Evolutionary conservation across 164 flowering plant genomes (phyloP), one percentile per base, ranked within the genome.

Genomic region (Platanus orientalis): DNA sequence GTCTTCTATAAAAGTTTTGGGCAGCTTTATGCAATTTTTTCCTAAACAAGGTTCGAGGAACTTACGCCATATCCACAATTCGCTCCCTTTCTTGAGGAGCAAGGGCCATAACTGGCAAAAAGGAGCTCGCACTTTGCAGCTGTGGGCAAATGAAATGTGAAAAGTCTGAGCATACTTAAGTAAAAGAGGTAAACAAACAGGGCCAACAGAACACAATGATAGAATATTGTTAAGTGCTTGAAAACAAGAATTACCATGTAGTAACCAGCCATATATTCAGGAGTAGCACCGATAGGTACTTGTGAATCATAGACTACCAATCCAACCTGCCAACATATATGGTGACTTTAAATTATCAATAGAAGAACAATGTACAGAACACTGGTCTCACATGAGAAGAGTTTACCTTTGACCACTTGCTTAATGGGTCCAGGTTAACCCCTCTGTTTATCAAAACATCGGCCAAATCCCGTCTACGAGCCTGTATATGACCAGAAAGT

Each of bases 91-190:
- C 99, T 65, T 91, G 93, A 59, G 99, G 99, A 63, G 99, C 97
- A 70, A 94, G 92, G 45, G 99, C 99, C 96, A 94, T 89, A n/a
- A 91, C 93, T n/a, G 99, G 97, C 76, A 91, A 73, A 75, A 94
- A 89, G 23, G 99, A 94, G 74, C 90, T 89, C 26, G 97, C 93
- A 79, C 99, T 79, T 88, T 94, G 99, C 30, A 94, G 78, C 98
- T 93, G 92, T 25, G 2, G 55, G 60, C 26, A 72, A 57, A 54
- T 12, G 52, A 52, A 29, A 66, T 14, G 4, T 12, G 2, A 45
- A 20, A 49, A 56, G 13, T 20, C 13, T 16, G 56, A 61, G 55
- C 55, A 51, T 52, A 23, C 19, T 16, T 20, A 44, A 20, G 17
- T n/a, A 42, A 34, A 48, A 12, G 66, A 51, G 25, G 25, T 17